These are phyloP conservation scores for Mucor ambiguus DNA, from an alignment of 371 early-diverging fungal species.

Conservation along the genomic window DNA sequence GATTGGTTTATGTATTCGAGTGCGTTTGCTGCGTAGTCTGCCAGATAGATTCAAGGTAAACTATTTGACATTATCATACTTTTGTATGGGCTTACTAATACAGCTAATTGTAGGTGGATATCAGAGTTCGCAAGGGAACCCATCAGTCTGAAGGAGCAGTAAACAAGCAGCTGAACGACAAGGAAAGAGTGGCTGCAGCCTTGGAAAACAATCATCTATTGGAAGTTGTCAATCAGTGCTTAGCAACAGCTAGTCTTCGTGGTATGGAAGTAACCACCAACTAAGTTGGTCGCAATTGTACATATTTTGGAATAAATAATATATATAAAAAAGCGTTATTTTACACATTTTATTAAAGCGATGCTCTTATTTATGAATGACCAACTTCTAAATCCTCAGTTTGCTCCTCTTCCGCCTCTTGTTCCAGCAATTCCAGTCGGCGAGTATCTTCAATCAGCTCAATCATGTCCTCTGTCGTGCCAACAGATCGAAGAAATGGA, in stretches of 20 bases:
- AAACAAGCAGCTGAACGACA: conserved; percentile 99
- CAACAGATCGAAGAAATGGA: conserved; percentile 37
- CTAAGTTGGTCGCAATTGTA: neutral
- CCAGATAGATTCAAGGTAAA: conserved; percentile 87
- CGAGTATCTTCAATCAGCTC: conserved; percentile 36
- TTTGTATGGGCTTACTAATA: neutral
- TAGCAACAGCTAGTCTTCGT: conserved; percentile 63
- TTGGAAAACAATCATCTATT: conserved; percentile 93
- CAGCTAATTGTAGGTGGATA: conserved; percentile 65
- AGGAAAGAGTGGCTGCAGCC: conserved; percentile 99
- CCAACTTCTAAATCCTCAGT: conserved; percentile 28
- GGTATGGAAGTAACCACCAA: conserved; percentile 25
- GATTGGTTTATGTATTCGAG: conserved; percentile 98
- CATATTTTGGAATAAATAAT: neutral
- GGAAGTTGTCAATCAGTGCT: conserved; percentile 93
- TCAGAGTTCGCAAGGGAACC: conserved; percentile 89
- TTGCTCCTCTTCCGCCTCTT: conserved; percentile 26
- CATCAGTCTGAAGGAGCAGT: conserved; percentile 96
- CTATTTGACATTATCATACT: neutral
- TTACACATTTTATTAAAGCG: conserved; percentile 4
- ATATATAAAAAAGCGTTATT: neutral
- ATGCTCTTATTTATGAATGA: conserved; percentile 1
- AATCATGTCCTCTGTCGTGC: conserved; percentile 34
- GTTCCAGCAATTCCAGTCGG: conserved; percentile 32
- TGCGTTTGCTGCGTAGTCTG: conserved; percentile 84